Evolutionary conservation across 805 yeast genomes (phyloP).

Genomic region (Candida fluviatilis): DNA sequence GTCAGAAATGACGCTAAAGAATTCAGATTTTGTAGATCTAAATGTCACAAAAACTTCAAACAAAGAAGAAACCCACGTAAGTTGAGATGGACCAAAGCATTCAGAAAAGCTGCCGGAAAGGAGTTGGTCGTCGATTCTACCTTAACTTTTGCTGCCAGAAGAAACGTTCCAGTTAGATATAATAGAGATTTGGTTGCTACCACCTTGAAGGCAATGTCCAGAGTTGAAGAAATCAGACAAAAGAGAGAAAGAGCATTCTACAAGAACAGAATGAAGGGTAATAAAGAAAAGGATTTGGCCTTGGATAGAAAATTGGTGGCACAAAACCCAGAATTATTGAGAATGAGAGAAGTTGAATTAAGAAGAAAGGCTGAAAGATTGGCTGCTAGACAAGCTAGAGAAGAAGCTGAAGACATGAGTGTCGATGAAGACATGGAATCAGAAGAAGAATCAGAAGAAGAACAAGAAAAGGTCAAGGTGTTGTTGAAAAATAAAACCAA

Average conservation of each 20-base stretch:
- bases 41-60: constrained; percentile 96
- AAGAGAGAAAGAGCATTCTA: constrained; percentile 98
- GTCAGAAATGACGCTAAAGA: constrained; percentile 98
- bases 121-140: constrained; percentile 97
- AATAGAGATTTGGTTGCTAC: constrained; percentile 94
- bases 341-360: constrained; percentile 89
- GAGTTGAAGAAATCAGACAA: constrained; percentile 93
- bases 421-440: constrained; percentile 47
- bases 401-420: constrained; percentile 37
- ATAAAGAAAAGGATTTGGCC: constrained; percentile 80
- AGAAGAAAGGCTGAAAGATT: constrained; percentile 69
- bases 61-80: constrained; percentile 98
- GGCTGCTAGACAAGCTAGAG: constrained; percentile 53
- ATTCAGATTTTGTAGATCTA: constrained; percentile 94
- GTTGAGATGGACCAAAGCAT: constrained; percentile 97
- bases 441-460: constrained; percentile 42
- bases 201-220: constrained; percentile 90
- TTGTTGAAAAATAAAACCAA: constrained; percentile 61
- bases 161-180: constrained; percentile 97
- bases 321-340: constrained; percentile 81
- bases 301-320: constrained; percentile 87
- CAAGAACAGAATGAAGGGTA: constrained; percentile 98
- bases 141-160: constrained; percentile 91
- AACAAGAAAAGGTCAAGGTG: constrained; percentile 50
- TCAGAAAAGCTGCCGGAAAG: constrained; percentile 98